phyloP scores from a whole-genome alignment of 2,329 filamentous ascomycete species.

The Pseudocercospora macadamiae region DNA sequence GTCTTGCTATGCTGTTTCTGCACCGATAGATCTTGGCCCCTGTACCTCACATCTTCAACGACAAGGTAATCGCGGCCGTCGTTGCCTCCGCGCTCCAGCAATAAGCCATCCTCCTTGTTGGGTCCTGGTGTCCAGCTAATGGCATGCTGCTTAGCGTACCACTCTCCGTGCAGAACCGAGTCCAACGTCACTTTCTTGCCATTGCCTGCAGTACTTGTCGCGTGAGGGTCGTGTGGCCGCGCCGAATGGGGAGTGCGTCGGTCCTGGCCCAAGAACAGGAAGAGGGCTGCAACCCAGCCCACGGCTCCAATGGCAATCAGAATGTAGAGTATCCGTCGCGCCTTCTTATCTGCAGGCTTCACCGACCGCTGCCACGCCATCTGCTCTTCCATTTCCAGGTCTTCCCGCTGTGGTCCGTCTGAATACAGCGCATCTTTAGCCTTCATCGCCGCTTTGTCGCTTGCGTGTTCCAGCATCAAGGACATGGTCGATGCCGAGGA shows the following conservation, averaged over 20 bases:
- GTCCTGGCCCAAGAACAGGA: slow-evolving; percentile 67
- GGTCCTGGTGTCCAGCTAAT: slow-evolving; percentile 79
- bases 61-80: slow-evolving; percentile 73
- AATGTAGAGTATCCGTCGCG: slow-evolving; percentile 66
- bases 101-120: slow-evolving; percentile 77
- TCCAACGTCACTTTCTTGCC: slow-evolving; percentile 75
- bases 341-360: slow-evolving; percentile 65
- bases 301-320: slow-evolving; percentile 63
- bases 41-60: slow-evolving; percentile 78
- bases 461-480: slow-evolving; percentile 76
- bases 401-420: slow-evolving; percentile 42
- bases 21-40: slow-evolving; percentile 46
- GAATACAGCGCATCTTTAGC: slow-evolving; percentile 52
- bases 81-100: slow-evolving; percentile 71
- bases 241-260: slow-evolving; percentile 67
- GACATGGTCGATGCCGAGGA: slow-evolving; percentile 85
- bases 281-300: slow-evolving; percentile 70
- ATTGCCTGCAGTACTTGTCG: slow-evolving; percentile 62
- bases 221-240: slow-evolving; percentile 69
- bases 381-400: slow-evolving; percentile 56
- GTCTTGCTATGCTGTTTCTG: slow-evolving; percentile 61
- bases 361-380: slow-evolving; percentile 44
- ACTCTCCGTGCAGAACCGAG: slow-evolving; percentile 68
- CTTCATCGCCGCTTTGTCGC: slow-evolving; percentile 54
- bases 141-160: slow-evolving; percentile 64